Base-by-base conservation (phyloP, 495 filamentous ascomycete genomes). In the Aspergillus nanangensis region DNA sequence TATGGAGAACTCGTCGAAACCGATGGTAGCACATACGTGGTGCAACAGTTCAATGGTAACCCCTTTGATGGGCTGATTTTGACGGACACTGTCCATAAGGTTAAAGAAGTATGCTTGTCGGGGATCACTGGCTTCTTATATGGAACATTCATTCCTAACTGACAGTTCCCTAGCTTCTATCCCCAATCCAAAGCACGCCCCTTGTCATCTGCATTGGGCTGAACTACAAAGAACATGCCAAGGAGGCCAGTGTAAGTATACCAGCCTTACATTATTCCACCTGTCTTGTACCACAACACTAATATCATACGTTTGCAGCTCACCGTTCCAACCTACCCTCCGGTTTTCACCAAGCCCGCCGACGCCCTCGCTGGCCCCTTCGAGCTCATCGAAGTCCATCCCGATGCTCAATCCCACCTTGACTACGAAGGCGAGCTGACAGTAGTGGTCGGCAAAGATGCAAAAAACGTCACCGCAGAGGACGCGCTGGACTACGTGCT, bases 361-460 rank as follows among this genome's bases (percentile, higher is more conserved):
- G 86, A 83, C 10, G 71, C 82, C 5, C 67, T 88, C 17, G 57
- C 77, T 0, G 81, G 80, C 2, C 84, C 83, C 4, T 80, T 81
- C 47, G 68, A 74, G 0, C 41, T 49, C 2, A 79, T 87, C 40
- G 78, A 77, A 15, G 63, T 86, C 25, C 77, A 75, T 35, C 10
- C 8, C 8, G 50, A 77, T 17, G 78, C 81, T 0, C 59, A 54
- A 13, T 43, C 57, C 5, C 32, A 50, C 8, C 53, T 60, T 8
- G 86, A 89, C 57, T 90, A 86, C 51, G 86, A 90, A 57, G 85
- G 79, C 53, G 86, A 90, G 61, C 71, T 90, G 8, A 80, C 87
- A 4, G 70, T 74, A 19, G 56, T 89, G 1, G 87, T 88, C 48
- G 81, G 81, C 10, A 80, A 78, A 62, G 57, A 73, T 19, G 80